These are phyloP conservation scores for Silene coronaria DNA, from an alignment of 179 eudicot species.

Conservation along the genomic window DNA sequence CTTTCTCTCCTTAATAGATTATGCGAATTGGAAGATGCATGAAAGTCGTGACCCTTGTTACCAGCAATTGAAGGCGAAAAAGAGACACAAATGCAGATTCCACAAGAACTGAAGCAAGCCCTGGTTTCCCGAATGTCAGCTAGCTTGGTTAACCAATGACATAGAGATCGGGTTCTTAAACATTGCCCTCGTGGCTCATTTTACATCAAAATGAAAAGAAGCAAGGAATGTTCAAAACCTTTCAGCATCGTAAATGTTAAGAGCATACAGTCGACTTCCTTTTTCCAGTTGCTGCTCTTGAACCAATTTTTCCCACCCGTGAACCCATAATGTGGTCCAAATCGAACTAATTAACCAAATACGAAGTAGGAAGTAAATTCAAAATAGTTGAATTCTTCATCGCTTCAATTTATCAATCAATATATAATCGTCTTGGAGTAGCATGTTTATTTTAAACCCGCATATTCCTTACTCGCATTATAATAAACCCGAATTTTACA, in stretches of 20 bases:
- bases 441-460: no score
- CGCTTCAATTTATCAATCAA: no score
- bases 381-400: no score
- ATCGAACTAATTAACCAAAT: no score
- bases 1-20: background rate
- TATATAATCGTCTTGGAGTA: no score
- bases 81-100: background rate
- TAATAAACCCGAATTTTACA: no score
- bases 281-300: no score
- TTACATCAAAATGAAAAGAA: background rate
- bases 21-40: conserved; percentile 1
- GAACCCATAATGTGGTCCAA: no score
- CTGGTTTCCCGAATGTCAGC: background rate
- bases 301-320: no score
- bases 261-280: no score
- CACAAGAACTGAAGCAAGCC: background rate
- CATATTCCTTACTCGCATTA: no score
- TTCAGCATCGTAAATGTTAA: background rate
- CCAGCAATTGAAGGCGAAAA: background rate
- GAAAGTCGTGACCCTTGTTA: background rate
- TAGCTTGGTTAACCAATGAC: background rate
- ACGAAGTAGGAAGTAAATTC: no score
- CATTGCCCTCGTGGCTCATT: background rate
- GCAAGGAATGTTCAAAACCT: background rate
- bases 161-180: background rate